Base-by-base conservation (phyloP, 345 rosid species). In the Crucihimalaya himalaica region DNA sequence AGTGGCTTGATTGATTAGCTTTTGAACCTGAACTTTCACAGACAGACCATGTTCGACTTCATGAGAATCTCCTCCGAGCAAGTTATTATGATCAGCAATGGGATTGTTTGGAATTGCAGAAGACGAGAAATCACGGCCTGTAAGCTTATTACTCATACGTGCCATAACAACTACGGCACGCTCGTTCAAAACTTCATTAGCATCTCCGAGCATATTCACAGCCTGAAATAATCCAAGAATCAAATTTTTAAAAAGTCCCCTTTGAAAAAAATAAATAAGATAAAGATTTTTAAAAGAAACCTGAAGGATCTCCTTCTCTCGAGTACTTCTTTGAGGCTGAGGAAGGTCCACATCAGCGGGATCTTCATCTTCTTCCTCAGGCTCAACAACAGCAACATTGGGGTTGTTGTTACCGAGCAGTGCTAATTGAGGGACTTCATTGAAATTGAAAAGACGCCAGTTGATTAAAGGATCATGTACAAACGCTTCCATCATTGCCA, bases 401-500 rank as follows among this genome's bases (percentile, higher is more conserved):
- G 85, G 51, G 78, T 62, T 86, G 60, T 87, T 90, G 55, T 84
- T 57, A 79, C 79, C 86, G 18, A 88, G 74, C 76, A 85, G 40
- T 1, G 99, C 84, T 86, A 92, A 82, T 86, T 92, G 97, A 3
- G 98, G 99, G 63, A 93, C 96, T 88, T 91, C 98, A 43, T 89
- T 91, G 81, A 90, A 93, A 83, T 89, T 90, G 86, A 95, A 92
- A 59, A 95, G 99, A 75, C 97, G 98, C 99, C 98, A 95, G 65
- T 95, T 92, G 66, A 95, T 92, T 64, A 95, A 93, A 73, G 99
- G 99, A 81, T 95, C 98, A 54, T 95, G 99, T 54, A 95, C 99
- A 84, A 92, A 95, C 28, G 99, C 99, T 94, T 95, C 99, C 99
- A 95, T 95, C 99, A 95, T 95, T 64, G 98, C 98, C 99, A 89